A percentile compares a stretch with the other conserved stretches of the same genome.
These are phyloP conservation scores for Colletotrichum abscissum DNA, from an alignment of 2,329 filamentous ascomycete species.

Conservation along the genomic window DNA sequence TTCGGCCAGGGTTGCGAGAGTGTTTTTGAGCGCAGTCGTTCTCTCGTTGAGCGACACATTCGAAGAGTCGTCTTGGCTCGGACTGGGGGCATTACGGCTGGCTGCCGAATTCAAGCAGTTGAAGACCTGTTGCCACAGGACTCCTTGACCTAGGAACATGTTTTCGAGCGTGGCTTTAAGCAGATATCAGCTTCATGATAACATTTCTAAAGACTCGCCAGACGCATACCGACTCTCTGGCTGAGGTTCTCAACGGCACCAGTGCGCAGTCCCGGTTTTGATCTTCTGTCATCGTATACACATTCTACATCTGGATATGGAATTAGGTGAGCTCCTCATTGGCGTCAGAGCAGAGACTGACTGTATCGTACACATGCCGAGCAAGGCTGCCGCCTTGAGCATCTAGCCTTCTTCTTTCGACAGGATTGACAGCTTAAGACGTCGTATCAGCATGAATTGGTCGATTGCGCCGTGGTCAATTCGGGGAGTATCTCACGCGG, in stretches of 20 bases:
- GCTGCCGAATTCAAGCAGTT: constrained; percentile 24
- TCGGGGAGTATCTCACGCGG: background rate
- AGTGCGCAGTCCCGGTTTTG: constrained; percentile 47
- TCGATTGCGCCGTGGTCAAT: too few relatives aligned
- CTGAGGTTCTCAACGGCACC: constrained; percentile 49
- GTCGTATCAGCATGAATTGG: background rate
- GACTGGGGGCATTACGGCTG: background rate
- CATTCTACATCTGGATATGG: constrained; percentile 41
- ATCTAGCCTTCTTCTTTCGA: constrained; percentile 57
- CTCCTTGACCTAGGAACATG: constrained; percentile 51
- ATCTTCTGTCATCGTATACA: constrained; percentile 46
- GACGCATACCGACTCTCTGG: constrained; percentile 39
- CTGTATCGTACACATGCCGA: constrained; percentile 51
- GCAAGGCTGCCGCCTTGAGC: constrained; percentile 54
- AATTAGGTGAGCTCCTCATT: background rate
- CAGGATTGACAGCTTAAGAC: constrained; percentile 51
- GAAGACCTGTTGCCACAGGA: constrained; percentile 49
- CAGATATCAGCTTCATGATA: background rate
- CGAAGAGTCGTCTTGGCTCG: background rate
- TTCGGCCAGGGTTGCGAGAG: constrained; percentile 35
- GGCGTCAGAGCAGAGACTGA: constrained; percentile 25
- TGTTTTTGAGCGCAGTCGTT: constrained; percentile 38
- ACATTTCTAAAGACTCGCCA: background rate
- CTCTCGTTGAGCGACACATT: constrained; percentile 36
- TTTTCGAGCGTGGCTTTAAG: constrained; percentile 44